Percentiles rank a stretch among this genome's conserved stretches.
These are phyloP conservation scores for Scheffersomyces titani DNA, from an alignment of 1,139 yeast species.

Conservation along the genomic window DNA sequence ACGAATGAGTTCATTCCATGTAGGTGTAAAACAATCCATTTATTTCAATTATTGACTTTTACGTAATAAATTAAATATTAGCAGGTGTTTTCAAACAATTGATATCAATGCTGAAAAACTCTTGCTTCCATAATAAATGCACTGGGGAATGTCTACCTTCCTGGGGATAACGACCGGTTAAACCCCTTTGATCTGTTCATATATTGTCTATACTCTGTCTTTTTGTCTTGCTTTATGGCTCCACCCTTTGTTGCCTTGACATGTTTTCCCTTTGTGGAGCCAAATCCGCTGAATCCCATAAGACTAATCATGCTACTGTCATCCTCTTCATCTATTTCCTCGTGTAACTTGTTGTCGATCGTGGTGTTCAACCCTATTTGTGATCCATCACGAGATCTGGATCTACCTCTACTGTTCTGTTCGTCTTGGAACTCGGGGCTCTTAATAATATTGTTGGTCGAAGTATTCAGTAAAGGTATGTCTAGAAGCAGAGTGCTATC, in stretches of 20 bases:
- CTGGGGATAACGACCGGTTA: constrained; percentile 61
- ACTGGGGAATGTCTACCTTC: constrained; percentile 14
- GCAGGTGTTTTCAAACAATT: not conserved
- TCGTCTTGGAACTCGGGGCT: constrained; percentile 14
- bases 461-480: constrained; percentile 19
- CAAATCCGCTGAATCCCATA: constrained; percentile 70
- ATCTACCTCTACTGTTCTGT: constrained; percentile 27
- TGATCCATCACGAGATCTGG: constrained; percentile 18
- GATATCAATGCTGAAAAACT: not conserved
- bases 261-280: constrained; percentile 61
- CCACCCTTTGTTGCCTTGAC: constrained; percentile 54
- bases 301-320: constrained; percentile 33
- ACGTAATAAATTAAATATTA: no score
- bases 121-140: not conserved
- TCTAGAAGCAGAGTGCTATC: constrained; percentile 17
- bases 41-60: no score
- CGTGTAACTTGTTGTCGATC: constrained; percentile 5
- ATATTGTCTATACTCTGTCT: constrained; percentile 61
- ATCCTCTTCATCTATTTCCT: constrained; percentile 18
- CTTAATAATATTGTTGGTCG: constrained; percentile 12
- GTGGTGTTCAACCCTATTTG: constrained; percentile 4
- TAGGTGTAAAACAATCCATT: not conserved
- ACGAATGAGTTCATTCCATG: no score
- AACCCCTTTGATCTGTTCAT: constrained; percentile 66
- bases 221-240: constrained; percentile 42